Evolutionary conservation across 495 filamentous ascomycete species (phyloP), one percentile per base, ranked within the genome.

Genomic region (Copromyces sp.): DNA sequence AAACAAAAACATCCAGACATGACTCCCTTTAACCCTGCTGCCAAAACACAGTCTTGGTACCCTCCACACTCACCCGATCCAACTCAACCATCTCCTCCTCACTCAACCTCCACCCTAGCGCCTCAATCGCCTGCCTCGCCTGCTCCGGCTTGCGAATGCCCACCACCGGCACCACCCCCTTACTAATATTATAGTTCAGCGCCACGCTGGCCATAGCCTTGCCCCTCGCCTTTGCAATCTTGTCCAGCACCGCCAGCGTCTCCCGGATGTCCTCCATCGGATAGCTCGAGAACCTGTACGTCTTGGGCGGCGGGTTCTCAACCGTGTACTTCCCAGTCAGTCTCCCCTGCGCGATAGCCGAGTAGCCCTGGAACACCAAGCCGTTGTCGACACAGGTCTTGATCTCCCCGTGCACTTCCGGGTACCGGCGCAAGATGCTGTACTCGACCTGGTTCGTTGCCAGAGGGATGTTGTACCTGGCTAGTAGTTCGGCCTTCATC

Each of bases 181-280:
- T 59, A 5, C 47, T 59, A 11, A 85, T 76, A 38, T 81, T 82
- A 65, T 82, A 86, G 45, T 85, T 85, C 32, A 84, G 71, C 45
- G 83, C 83, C 6, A 84, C 80, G 9, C 80, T 80, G 0, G 82
- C 73, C 9, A 81, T 73, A 38, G 73, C 70, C 9, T 80, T 77
- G 0, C 72, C 76, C 9, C 73, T 74, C 70, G 79, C 76, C 40
- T 78, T 20, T 9, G 73, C 78, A 61, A 80, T 78, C 68, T 75
- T 69, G 75, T 80, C 74, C 74, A 84, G 9, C 12, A 45, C 61
- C 2, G 42, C 68, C 41, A 73, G 4, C 24, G 61, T 59, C 40
- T 39, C 68, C 29, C 61, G n/a, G 16, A 73, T 47, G 1, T 70
- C 72, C 35, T 70, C 68, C 72, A 73, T 73, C 12, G 42, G 35